Percentiles rank a stretch among this genome's conserved stretches.
phyloP scores from a whole-genome alignment of 75 land plant species.

The Ceratopteris richardii region DNA sequence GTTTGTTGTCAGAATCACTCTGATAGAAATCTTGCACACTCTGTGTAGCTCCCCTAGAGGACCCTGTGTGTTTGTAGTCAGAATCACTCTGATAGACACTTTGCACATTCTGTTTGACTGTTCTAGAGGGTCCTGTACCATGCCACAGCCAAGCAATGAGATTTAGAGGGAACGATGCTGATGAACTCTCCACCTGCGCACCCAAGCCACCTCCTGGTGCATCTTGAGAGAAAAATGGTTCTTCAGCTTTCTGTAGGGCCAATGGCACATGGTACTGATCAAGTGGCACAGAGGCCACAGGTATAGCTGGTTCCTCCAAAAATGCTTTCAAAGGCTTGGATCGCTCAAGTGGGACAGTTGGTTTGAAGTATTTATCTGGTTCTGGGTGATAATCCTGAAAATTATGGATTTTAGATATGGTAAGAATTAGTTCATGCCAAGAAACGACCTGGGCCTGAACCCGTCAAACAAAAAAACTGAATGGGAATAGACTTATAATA shows the following conservation, averaged over 20 bases:
- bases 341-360: constrained; percentile 24
- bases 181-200: neutral
- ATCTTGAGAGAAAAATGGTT: constrained; percentile 4
- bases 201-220: constrained; percentile 8
- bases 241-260: neutral
- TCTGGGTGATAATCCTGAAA: constrained; percentile 44
- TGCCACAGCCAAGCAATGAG: neutral
- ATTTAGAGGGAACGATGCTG: neutral
- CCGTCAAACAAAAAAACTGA: neutral
- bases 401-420: neutral
- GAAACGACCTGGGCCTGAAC: neutral
- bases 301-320: neutral
- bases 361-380: constrained; percentile 21
- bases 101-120: no score
- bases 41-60: no score
- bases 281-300: constrained; percentile 3
- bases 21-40: no score
- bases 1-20: no score
- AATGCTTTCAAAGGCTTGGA: constrained; percentile 40
- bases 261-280: constrained; percentile 5
- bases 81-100: no score
- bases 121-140: no score
- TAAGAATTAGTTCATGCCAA: no score
- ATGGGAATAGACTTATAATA: no score
- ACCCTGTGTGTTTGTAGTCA: no score